A percentile compares a stretch with the other conserved stretches of the same genome.
These are phyloP conservation scores for Aspergillus felis DNA, from an alignment of 2,329 filamentous ascomycete genomes.

Conservation along the genomic window DNA sequence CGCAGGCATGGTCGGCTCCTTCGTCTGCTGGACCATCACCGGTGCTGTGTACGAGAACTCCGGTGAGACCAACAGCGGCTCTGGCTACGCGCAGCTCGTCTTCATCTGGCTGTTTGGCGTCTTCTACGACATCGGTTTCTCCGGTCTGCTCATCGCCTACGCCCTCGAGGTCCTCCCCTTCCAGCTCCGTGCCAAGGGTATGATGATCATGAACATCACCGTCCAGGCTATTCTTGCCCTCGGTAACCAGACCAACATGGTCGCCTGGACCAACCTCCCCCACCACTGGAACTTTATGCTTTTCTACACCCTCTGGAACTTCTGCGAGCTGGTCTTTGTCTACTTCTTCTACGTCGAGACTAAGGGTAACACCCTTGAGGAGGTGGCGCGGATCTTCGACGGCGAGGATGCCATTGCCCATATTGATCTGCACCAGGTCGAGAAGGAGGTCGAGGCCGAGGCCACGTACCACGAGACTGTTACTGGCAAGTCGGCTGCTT, in stretches of 20 bases:
- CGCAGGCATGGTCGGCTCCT: background rate
- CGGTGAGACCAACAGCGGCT: background rate
- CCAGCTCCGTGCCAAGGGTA: constrained; percentile 35
- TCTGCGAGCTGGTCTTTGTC: constrained; percentile 30
- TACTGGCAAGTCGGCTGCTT: background rate
- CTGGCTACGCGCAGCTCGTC: constrained; percentile 17
- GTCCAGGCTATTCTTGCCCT: constrained; percentile 59
- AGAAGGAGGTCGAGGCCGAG: constrained; percentile 11
- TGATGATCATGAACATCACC: constrained; percentile 40
- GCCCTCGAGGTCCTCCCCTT: constrained; percentile 33
- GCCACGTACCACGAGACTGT: background rate
- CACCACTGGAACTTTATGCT: constrained; percentile 23
- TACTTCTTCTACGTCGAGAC: constrained; percentile 55
- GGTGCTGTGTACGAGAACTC: constrained; percentile 1
- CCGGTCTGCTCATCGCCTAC: constrained; percentile 25
- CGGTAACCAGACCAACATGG: constrained; percentile 34
- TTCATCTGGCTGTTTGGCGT: constrained; percentile 25
- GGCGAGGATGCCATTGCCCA: constrained; percentile 54
- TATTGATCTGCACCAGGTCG: constrained; percentile 50
- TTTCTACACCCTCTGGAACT: constrained; percentile 26
- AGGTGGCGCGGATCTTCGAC: constrained; percentile 68
- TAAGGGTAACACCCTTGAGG: constrained; percentile 66
- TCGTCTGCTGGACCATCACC: constrained; percentile 4
- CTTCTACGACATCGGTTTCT: constrained; percentile 30
- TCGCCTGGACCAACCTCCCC: constrained; percentile 20